Conservation (phyloP, 2,329 filamentous ascomycete genomes). For the Ploettnerulaceae sp. region DNA sequence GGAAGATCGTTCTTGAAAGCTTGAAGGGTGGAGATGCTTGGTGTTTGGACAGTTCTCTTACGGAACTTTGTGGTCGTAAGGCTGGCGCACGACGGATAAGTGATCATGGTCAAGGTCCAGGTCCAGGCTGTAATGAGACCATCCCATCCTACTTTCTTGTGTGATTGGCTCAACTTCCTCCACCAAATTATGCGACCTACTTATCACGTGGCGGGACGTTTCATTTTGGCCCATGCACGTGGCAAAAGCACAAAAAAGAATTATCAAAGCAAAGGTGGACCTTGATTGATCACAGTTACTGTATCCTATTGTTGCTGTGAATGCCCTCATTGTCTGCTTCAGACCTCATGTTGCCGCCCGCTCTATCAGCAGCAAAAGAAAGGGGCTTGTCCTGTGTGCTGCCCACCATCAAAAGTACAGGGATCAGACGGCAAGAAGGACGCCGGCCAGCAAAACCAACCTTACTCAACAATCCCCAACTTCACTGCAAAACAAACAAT, state of each 20-base stretch:
- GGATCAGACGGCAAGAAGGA: conserved; percentile 8
- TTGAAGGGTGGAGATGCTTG: neutral
- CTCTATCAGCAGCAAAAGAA: neutral
- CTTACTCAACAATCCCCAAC: neutral
- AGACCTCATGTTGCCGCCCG: neutral
- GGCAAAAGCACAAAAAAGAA: neutral
- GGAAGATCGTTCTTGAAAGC: neutral
- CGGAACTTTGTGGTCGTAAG: conserved; percentile 5
- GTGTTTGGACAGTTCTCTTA: conserved; percentile 6
- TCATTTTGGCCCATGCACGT: neutral
- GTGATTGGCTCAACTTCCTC: neutral
- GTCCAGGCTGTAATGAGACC: conserved; percentile 1
- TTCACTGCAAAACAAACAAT: neutral
- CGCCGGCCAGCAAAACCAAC: neutral
- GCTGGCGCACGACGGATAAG: conserved; percentile 12
- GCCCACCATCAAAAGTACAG: conserved; percentile 1
- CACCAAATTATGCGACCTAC: neutral
- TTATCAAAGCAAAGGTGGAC: neutral
- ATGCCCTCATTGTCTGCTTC: neutral
- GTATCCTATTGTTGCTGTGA: neutral
- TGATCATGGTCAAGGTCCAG: no score
- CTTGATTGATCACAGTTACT: neutral
- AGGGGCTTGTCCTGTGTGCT: neutral
- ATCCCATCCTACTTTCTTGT: no score
- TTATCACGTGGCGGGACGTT: conserved; percentile 13